Evolutionary conservation across 306 rosid genomes (phyloP), one percentile per base, ranked within the genome.

Genomic region (Arachis hypogaea): DNA sequence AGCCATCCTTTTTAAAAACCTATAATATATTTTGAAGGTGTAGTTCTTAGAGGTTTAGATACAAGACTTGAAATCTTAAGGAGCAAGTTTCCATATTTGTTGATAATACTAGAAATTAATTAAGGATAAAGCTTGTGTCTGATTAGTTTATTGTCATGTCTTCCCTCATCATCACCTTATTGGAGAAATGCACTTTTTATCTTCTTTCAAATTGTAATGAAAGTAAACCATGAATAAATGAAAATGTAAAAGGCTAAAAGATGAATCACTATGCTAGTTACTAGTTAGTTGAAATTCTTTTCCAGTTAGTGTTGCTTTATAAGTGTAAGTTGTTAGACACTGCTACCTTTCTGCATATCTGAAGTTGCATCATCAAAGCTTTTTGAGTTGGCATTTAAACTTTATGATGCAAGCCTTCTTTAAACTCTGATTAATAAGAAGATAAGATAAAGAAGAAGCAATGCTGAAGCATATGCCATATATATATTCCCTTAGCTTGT

Each of bases 301-400:
- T 51, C 72, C 11, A 22, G 30, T 28, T 51, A 43, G 43, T 51
- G 7, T 51, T 12, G 57, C 57, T 51, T 51, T 7, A 9, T 11
- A 51, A 51, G 18, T 3, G 57, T 51, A 6, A 52, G 58, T 22
- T 52, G 58, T 52, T 22, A 14, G 58, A 28, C 29, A 52, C 12
- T 52, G 22, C 58, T 52, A 5, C 29, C 12, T 52, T 52, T n/a
- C 29, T 41, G 59, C 76, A 58, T 44, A 49, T 71, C 80, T 60
- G 80, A 71, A 71, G 79, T 63, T 78, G 79, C 47, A 59, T 71
- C 74, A 76, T 41, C 64, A 82, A 56, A 73, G 74, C 81, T 74
- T 86, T 86, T 66, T 83, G 84, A 81, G 89, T 50, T 84, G 81
- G 82, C 66, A 61, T 71, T 59, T 45, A 67, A 76, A 71, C 81